Evolutionary conservation across 2,329 filamentous ascomycete species (phyloP), one percentile per base, ranked within the genome.

Genomic region (Aspergillus fijiensis): DNA sequence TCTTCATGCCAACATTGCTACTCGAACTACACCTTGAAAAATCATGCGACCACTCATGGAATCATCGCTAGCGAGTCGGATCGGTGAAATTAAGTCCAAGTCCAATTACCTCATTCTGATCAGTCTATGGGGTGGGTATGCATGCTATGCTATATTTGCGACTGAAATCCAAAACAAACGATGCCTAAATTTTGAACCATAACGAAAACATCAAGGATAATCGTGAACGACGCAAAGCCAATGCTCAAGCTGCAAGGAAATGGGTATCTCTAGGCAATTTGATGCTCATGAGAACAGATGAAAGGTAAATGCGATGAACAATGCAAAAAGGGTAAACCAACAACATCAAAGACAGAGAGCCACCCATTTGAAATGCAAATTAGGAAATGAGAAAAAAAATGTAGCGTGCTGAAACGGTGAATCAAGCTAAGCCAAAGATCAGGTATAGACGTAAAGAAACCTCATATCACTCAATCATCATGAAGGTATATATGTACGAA

Each of bases 211-310:
- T 45, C 16, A 3, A 45, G 6, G 4, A 45, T 19, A 19, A 45
- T 16, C 29, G 35, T 42, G 19, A 59, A 27, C 39, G 5, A 51
- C n/a, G 21, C 29, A 29, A 29, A 51, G 27, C 14, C 49, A 31
- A 42, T 21, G 51, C n/a, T 39, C 16, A 51, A 35, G 51, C 57
- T 55, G 49, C 49, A 50, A 59, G 53, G 45, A 51, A 55, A 59
- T 48, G 57, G 57, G 57, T 59, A 59, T 59, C 57, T 59, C 57
- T 54, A 51, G 57, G 51, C 57, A 59, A 31, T 59, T 31, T 54
- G 57, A 49, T 59, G 51, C 57, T 52, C 57, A 59, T 59, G 57
- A 49, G 57, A 59, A 59, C 51, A 49, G 33, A 29, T 45, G 39
- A 21, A 59, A 54, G 33, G 35, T 49, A 56, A 49, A 16, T 51